Evolutionary conservation across 2,329 filamentous ascomycete species (phyloP), one percentile per base, ranked within the genome.

Genomic region (Xenosphaeropsis pyriputrescens): DNA sequence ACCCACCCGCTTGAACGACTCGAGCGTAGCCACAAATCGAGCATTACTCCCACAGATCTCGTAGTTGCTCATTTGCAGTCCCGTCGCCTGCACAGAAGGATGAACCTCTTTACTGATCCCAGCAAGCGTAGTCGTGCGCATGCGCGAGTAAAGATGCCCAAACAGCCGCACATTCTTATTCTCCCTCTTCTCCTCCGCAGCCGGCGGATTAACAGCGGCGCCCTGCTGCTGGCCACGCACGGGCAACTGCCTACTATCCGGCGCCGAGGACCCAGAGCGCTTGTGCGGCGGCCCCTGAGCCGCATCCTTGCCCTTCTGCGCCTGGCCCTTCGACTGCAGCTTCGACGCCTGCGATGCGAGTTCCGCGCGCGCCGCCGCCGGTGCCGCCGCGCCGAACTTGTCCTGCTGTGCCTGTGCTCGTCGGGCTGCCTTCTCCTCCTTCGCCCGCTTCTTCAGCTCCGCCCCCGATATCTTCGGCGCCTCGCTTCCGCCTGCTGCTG

Each of bases 341-440:
- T 43, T 57, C 56, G 42, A 52, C 48, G 42, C 53, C 18, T 47
- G 47, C 22, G 40, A 42, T 38, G 41, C 41, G 38, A 29, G 33
- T 18, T 35, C 29, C 15, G 38, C 37, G n/a, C 40, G 39, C 34
- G 41, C 47, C 38, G 45, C 41, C 29, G 49, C 47, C 41, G 47
- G 36, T 41, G 46, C 36, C 50, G 61, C 54, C 49, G 59, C 52
- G 41, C 55, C 49, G 47, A 60, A 55, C 44, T 57, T 54, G 39
- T 67, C 64, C 19, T 65, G 64, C 55, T 79, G 85, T 50, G 69
- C 74, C 52, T 77, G 77, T 35, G 82, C 85, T 62, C 89, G 72
- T 43, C 85, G 71, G 34, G 86, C 86, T 37, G 83, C 81, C 63
- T 95, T 96, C 57, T 95, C 89, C 22, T 85, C 88, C 57, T 94